A percentile compares a stretch with the other conserved stretches of the same genome.
Conservation (phyloP, 208 protist genomes). For the Borovskyia barvae region DNA sequence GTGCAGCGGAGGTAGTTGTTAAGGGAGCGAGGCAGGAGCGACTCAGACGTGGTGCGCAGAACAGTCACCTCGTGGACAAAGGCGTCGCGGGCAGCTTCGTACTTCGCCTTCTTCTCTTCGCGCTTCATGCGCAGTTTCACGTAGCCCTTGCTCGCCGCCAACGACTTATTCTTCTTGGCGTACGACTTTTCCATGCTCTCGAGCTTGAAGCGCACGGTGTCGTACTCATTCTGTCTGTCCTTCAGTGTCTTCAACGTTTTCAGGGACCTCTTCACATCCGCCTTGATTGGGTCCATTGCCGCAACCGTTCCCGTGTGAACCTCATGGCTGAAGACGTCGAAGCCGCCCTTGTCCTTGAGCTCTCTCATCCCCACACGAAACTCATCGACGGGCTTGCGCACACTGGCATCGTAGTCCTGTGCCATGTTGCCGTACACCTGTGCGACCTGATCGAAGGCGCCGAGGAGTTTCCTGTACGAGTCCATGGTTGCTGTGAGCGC, state of each 20-base stretch:
- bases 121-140: conserved; percentile 39
- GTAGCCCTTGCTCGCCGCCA: conserved; percentile 51
- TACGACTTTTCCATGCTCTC: conserved; percentile 59
- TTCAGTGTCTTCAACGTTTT: conserved; percentile 38
- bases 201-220: conserved; percentile 42
- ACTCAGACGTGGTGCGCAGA: conserved; percentile 28
- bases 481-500: conserved; percentile 55
- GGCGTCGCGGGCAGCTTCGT: conserved; percentile 25
- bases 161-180: conserved; percentile 66
- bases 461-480: conserved; percentile 47
- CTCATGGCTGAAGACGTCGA: conserved; percentile 58
- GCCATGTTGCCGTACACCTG: conserved; percentile 49
- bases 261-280: conserved; percentile 35
- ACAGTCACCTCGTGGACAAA: conserved; percentile 27
- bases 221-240: conserved; percentile 48
- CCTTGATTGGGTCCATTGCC: conserved; percentile 21
- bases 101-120: conserved; percentile 37
- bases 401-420: conserved; percentile 22
- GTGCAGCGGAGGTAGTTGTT: conserved; percentile 57
- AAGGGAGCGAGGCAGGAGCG: conserved; percentile 29
- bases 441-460: conserved; percentile 46
- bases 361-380: conserved; percentile 56
- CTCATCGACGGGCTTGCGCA: conserved; percentile 20
- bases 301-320: conserved; percentile 35
- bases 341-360: conserved; percentile 52